These are phyloP conservation scores for Letharia columbiana DNA, from an alignment of 495 filamentous ascomycete genomes.

Conservation along the genomic window DNA sequence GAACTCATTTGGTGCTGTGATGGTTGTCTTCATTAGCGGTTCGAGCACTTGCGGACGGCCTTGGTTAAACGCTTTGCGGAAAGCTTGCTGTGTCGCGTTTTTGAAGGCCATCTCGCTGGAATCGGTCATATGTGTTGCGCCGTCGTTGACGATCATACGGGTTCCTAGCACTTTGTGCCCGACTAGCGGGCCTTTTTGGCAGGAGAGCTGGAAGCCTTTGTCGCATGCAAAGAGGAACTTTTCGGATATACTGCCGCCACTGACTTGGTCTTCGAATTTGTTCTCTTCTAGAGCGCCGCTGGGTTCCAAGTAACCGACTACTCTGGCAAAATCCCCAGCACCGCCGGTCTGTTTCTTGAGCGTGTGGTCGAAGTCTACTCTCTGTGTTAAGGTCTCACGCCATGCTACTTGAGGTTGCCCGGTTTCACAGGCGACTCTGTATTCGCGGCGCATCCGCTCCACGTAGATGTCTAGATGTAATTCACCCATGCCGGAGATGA, in stretches of 20 bases:
- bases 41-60: slow-evolving; percentile 78
- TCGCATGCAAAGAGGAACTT: slow-evolving; percentile 95
- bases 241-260: slow-evolving; percentile 86
- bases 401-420: slow-evolving; percentile 96
- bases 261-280: slow-evolving; percentile 75
- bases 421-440: slow-evolving; percentile 89
- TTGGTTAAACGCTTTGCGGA: slow-evolving; percentile 84
- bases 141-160: slow-evolving; percentile 89
- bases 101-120: slow-evolving; percentile 99
- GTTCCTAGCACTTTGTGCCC: slow-evolving; percentile 90
- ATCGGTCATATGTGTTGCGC: slow-evolving; percentile 96
- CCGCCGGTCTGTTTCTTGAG: slow-evolving; percentile 96
- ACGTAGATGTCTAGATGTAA: slow-evolving; percentile 96
- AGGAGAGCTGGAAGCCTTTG: slow-evolving; percentile 84
- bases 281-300: slow-evolving; percentile 63
- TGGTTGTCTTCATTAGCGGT: slow-evolving; percentile 95
- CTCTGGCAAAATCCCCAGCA: slow-evolving; percentile 91
- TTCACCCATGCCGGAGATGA: slow-evolving; percentile 98
- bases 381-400: slow-evolving; percentile 79
- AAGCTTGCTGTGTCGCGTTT: slow-evolving; percentile 89
- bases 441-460: slow-evolving; percentile 96
- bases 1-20: slow-evolving; percentile 94
- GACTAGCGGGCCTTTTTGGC: slow-evolving; percentile 81
- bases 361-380: slow-evolving; percentile 78
- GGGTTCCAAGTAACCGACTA: slow-evolving; percentile 88